These are phyloP conservation scores for Gelatoporia subvermispora DNA, from an alignment of 768 basidiomycete species.

Conservation along the genomic window DNA sequence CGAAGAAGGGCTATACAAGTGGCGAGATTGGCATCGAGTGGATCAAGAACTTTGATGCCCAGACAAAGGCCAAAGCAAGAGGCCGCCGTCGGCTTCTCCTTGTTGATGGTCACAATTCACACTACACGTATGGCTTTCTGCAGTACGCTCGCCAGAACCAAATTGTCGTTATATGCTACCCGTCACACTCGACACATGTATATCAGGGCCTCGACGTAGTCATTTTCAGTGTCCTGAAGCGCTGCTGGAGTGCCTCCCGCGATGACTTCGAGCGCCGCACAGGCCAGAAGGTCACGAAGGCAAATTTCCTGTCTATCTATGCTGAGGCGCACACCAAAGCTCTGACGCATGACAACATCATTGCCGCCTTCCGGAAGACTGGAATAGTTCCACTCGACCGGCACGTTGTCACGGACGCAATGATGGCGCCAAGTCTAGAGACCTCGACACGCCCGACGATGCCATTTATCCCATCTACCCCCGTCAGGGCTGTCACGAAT, in stretches of 20 bases:
- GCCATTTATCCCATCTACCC: slow-evolving; percentile 10
- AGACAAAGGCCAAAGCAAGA: slow-evolving; percentile 31
- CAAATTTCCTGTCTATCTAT: slow-evolving; percentile 35
- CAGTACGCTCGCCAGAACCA: slow-evolving; percentile 29
- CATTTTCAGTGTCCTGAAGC: slow-evolving; percentile 22
- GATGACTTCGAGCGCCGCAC: background rate
- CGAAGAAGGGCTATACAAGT: slow-evolving; percentile 31
- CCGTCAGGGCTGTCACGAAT: background rate
- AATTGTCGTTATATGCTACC: slow-evolving; percentile 42
- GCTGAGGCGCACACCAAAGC: slow-evolving; percentile 25
- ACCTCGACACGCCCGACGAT: slow-evolving; percentile 22
- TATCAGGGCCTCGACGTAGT: slow-evolving; percentile 14
- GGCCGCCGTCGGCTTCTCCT: slow-evolving; percentile 29
- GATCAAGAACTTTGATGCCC: slow-evolving; percentile 35
- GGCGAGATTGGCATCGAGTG: slow-evolving; percentile 31
- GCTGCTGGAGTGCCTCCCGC: background rate
- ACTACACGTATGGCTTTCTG: slow-evolving; percentile 35
- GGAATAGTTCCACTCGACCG: slow-evolving; percentile 36
- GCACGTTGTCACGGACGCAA: slow-evolving; percentile 25
- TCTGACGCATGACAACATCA: slow-evolving; percentile 28
- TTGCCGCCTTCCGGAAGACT: slow-evolving; percentile 33
- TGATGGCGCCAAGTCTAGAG: slow-evolving; percentile 32
- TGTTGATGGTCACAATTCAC: slow-evolving; percentile 44
- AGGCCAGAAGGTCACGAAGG: slow-evolving; percentile 24
- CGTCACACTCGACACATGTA: slow-evolving; percentile 39